phyloP scores from a whole-genome alignment of 495 filamentous ascomycete species.

The Aspergillus ostianus region DNA sequence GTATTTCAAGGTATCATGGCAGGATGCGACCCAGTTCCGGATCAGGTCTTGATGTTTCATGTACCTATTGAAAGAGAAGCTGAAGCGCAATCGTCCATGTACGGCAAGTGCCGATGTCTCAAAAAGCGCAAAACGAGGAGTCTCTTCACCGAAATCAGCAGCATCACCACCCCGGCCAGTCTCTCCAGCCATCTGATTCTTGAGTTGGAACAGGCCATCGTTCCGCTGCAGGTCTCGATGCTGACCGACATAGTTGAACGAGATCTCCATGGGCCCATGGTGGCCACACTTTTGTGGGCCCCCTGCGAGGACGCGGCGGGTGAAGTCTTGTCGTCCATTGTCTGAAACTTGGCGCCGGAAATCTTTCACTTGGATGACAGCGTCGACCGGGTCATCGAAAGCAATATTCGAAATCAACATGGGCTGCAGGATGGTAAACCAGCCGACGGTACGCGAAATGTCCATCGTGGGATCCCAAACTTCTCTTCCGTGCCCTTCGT shows the following conservation, averaged over 20 bases:
- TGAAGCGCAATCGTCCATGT: slow-evolving; percentile 58
- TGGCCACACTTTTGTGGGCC: slow-evolving; percentile 35
- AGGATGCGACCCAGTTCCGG: slow-evolving; percentile 57
- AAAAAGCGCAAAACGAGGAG: slow-evolving; percentile 63
- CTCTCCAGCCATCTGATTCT: slow-evolving; percentile 49
- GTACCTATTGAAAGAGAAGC: slow-evolving; percentile 60
- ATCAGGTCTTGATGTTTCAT: slow-evolving; percentile 60
- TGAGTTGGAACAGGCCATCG: slow-evolving; percentile 59
- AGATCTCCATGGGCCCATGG: slow-evolving; percentile 65
- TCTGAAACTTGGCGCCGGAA: slow-evolving; percentile 39
- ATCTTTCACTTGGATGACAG: slow-evolving; percentile 47
- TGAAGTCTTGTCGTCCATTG: slow-evolving; percentile 53
- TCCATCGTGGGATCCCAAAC: slow-evolving; percentile 50
- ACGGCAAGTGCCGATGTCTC: slow-evolving; percentile 62
- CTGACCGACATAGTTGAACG: slow-evolving; percentile 68
- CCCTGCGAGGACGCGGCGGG: slow-evolving; percentile 44
- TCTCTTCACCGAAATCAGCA: slow-evolving; percentile 56
- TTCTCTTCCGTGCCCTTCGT: slow-evolving; percentile 58
- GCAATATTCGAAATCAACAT: slow-evolving; percentile 31
- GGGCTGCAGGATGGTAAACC: slow-evolving; percentile 60
- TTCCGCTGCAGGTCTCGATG: slow-evolving; percentile 61
- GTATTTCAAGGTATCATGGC: slow-evolving; percentile 51
- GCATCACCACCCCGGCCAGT: slow-evolving; percentile 43
- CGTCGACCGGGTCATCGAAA: slow-evolving; percentile 34
- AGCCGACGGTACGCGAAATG: slow-evolving; percentile 58